A percentile compares a stretch with the other conserved stretches of the same genome.
phyloP scores from a whole-genome alignment of 139 green algal genomes.

The Tetradesmus obliquus region DNA sequence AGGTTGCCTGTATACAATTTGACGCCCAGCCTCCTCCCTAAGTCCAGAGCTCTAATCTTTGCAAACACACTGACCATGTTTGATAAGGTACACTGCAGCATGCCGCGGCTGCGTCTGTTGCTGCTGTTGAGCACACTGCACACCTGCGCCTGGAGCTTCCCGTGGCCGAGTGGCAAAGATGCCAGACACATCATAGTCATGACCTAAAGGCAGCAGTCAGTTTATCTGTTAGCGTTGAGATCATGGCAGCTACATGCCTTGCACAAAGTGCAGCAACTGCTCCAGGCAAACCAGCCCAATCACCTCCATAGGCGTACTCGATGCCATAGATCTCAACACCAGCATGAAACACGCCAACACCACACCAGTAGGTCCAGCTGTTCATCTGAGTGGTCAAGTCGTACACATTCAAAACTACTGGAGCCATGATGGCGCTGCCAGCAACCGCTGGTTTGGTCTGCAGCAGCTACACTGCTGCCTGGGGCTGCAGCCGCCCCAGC shows the following conservation, averaged over 20 bases:
- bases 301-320: slow-evolving; percentile 89
- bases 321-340: slow-evolving; percentile 90
- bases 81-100: background rate
- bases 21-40: no score
- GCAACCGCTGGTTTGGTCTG: background rate
- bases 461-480: background rate
- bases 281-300: background rate
- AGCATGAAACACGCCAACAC: slow-evolving; percentile 86
- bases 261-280: background rate
- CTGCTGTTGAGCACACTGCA: background rate
- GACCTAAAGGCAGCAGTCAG: slow-evolving; percentile 56
- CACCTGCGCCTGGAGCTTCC: slow-evolving; percentile 83
- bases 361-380: slow-evolving; percentile 79
- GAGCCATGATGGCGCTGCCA: slow-evolving; percentile 32
- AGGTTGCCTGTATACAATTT: no score
- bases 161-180: slow-evolving; percentile 90
- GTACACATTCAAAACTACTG: slow-evolving; percentile 87
- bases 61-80: no score
- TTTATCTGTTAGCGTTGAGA: background rate
- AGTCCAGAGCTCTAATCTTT: background rate
- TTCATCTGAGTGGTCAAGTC: slow-evolving; percentile 82
- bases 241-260: background rate
- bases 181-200: slow-evolving; percentile 90
- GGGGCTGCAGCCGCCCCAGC: background rate
- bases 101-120: background rate